Percentiles rank a stretch among this genome's conserved stretches.
These are phyloP conservation scores for Globisporangium parvum DNA, from an alignment of 352 stramenopile species.

Conservation along the genomic window DNA sequence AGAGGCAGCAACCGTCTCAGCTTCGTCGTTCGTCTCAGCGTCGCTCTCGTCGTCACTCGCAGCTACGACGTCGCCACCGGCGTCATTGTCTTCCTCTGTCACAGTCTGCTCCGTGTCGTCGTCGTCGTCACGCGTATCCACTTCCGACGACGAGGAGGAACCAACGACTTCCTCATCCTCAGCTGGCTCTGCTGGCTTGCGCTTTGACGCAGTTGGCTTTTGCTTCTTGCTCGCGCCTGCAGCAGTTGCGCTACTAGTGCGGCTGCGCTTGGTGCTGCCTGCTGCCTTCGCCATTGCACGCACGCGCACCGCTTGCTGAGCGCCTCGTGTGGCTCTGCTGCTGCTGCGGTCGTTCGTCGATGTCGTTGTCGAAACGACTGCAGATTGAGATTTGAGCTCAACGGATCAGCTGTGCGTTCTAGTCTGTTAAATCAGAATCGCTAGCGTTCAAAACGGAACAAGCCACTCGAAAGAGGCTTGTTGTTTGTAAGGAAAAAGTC, in stretches of 20 bases:
- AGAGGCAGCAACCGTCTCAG: no score
- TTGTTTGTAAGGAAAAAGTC: no score
- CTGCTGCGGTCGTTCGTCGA: no score
- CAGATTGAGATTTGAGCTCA: no score
- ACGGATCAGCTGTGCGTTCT: no score
- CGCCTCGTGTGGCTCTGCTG: no score
- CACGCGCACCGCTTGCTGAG: no score
- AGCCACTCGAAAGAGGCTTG: no score
- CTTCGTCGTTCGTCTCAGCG: slow-evolving; percentile 2
- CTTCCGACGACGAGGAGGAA: background rate
- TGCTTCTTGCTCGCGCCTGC: slow-evolving; percentile 13
- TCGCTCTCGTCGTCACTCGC: background rate
- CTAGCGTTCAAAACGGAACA: no score
- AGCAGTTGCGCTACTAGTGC: background rate
- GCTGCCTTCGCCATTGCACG: no score
- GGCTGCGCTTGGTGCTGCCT: slow-evolving; percentile 3
- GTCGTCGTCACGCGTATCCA: background rate
- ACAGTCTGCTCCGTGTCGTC: background rate
- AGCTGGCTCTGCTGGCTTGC: background rate
- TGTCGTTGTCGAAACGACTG: no score
- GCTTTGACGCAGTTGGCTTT: slow-evolving; percentile 6
- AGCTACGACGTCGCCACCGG: background rate
- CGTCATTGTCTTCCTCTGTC: background rate
- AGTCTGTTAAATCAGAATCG: no score
- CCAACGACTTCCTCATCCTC: background rate